Evolutionary conservation across 1,284 basidiomycete genomes (phyloP).

Genomic region (Ustilago cynodontis): DNA sequence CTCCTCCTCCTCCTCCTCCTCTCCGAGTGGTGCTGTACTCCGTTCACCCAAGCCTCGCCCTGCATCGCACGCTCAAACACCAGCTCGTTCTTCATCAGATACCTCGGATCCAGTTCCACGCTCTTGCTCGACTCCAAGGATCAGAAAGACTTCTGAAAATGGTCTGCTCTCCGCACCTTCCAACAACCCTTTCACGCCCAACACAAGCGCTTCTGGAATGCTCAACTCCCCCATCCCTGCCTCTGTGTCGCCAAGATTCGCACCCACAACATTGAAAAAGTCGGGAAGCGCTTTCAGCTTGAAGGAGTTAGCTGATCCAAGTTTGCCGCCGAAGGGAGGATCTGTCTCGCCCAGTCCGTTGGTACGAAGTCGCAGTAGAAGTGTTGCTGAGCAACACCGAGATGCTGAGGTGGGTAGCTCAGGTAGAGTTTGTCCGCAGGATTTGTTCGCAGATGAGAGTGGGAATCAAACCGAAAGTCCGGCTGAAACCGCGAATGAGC

Average conservation of each 20-base stretch:
- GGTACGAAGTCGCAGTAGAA: conserved; percentile 16
- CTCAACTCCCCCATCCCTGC: conserved; percentile 15
- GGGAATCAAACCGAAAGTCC: conserved; percentile 11
- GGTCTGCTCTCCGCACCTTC: conserved; percentile 3
- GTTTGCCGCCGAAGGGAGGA: conserved; percentile 8
- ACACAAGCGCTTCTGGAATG: conserved; percentile 34
- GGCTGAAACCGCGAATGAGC: conserved; percentile 19
- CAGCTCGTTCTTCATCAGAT: conserved; percentile 21
- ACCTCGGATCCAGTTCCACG: conserved; percentile 30
- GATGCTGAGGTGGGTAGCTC: background rate
- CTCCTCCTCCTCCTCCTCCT: background rate
- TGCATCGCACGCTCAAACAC: conserved; percentile 13
- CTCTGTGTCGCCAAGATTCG: background rate
- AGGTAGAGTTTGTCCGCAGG: conserved; percentile 20
- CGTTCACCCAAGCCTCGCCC: conserved; percentile 24
- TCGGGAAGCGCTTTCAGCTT: conserved; percentile 38
- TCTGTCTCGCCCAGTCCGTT: conserved; percentile 2
- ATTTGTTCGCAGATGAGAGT: background rate
- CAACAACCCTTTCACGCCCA: conserved; percentile 29
- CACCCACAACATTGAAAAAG: conserved; percentile 9
- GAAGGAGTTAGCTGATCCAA: conserved; percentile 30
- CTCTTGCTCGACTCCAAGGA: conserved; percentile 31
- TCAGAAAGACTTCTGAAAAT: conserved; percentile 23
- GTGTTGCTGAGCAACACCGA: background rate
- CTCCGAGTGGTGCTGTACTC: background rate